Evolutionary conservation across 352 stramenopile genomes (phyloP).

Genomic region (Pythium folliculosum): DNA sequence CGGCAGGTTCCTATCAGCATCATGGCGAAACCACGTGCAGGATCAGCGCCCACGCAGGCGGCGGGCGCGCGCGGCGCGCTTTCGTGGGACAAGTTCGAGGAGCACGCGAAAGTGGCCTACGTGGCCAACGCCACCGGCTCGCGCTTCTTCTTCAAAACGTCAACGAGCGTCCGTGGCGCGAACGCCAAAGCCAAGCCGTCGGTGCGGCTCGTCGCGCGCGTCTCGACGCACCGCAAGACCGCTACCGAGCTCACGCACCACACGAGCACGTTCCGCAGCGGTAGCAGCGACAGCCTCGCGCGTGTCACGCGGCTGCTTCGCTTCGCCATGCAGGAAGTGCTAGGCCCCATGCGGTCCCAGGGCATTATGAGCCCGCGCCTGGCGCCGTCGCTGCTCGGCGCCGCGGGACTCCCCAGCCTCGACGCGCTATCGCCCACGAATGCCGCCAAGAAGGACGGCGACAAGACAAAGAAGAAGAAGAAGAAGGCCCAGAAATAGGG

Average conservation of each 20-base stretch:
- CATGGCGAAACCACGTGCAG: constrained; percentile 13
- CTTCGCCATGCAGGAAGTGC: constrained; percentile 70
- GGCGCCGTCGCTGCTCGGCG: constrained; percentile 3
- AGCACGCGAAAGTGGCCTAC: constrained; percentile 66
- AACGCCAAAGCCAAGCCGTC: constrained; percentile 19
- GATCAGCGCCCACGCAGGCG: neutral
- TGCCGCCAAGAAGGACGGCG: constrained; percentile 25
- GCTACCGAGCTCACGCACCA: constrained; percentile 20
- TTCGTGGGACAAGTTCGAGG: constrained; percentile 69
- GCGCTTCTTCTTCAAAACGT: constrained; percentile 67
- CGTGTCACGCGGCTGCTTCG: constrained; percentile 54
- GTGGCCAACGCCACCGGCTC: constrained; percentile 50
- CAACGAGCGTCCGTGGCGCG: neutral
- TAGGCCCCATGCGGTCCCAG: constrained; percentile 50
- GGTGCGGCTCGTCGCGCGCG: constrained; percentile 41
- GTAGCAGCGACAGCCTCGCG: constrained; percentile 35
- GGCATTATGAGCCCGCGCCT: constrained; percentile 25
- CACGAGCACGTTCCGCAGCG: constrained; percentile 27
- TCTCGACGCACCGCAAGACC: constrained; percentile 29
- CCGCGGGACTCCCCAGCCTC: neutral
- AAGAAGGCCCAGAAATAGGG: constrained; percentile 41
- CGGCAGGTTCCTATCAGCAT: neutral
- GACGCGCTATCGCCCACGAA: neutral
- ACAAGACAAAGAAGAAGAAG: constrained; percentile 53
- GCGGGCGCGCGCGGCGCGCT: constrained; percentile 12